A percentile compares a stretch with the other conserved stretches of the same genome.
These are phyloP conservation scores for Coemansia sp. DNA, from an alignment of 192 early-diverging fungal genomes.

Conservation along the genomic window DNA sequence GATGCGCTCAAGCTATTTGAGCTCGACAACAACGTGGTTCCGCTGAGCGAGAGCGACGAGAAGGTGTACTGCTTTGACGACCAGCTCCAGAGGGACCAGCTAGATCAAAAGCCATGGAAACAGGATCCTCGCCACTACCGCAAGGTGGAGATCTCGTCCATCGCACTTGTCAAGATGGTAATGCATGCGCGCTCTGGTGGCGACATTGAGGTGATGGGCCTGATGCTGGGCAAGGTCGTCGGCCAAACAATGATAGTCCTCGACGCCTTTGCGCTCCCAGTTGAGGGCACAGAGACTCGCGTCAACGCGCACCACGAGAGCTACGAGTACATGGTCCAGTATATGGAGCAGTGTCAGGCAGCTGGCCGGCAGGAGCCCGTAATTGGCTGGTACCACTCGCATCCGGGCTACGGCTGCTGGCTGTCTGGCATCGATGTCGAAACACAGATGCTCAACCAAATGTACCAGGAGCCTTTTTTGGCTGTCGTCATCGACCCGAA, in stretches of 20 bases:
- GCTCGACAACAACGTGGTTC: conserved; percentile 75
- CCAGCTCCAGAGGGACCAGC: conserved; percentile 63
- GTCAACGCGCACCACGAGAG: conserved; percentile 93
- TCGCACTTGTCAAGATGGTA: conserved; percentile 98
- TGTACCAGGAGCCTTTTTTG: conserved; percentile 92
- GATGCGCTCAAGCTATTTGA: conserved; percentile 52
- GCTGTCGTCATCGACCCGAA: conserved; percentile 99
- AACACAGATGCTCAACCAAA: conserved; percentile 95
- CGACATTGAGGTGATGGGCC: conserved; percentile 95
- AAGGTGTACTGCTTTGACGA: conserved; percentile 83
- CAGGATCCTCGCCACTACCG: conserved; percentile 66
- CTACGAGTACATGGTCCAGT: conserved; percentile 98
- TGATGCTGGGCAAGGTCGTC: conserved; percentile 94
- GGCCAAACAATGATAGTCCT: conserved; percentile 92
- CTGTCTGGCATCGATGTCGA: conserved; percentile 97
- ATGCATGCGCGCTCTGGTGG: conserved; percentile 99
- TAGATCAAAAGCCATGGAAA: conserved; percentile 79
- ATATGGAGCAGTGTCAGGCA: conserved; percentile 81
- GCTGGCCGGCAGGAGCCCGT: conserved; percentile 91
- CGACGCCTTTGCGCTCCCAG: conserved; percentile 97
- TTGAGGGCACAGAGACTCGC: conserved; percentile 97
- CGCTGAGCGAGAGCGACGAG: conserved; percentile 69
- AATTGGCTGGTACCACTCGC: conserved; percentile 98
- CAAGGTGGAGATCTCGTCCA: conserved; percentile 90
- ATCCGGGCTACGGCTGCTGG: conserved; percentile 99